A percentile compares a stretch with the other conserved stretches of the same genome.
Evolutionary conservation across 176 grass and related monocot species (phyloP).

Genomic region (Eragrostis curvula): DNA sequence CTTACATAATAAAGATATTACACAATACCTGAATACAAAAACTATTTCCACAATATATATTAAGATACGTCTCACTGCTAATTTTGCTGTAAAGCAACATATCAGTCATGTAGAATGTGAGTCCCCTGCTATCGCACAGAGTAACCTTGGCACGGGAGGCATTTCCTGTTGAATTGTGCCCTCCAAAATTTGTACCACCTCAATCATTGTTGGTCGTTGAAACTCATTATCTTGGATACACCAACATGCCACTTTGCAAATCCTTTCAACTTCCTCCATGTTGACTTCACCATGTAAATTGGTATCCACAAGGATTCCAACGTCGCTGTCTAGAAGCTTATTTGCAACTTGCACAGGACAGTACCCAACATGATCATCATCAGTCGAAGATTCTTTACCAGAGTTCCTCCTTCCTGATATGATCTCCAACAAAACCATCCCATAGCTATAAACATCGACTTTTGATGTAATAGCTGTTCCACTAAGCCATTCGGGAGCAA

Average conservation of each 20-base stretch:
- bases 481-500: constrained; percentile 45
- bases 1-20: too few species aligned
- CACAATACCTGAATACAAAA: too few species aligned
- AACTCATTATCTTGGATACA: constrained; percentile 54
- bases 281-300: constrained; percentile 9
- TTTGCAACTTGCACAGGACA: constrained; percentile 34
- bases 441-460: constrained; percentile 40
- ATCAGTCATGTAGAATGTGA: background rate
- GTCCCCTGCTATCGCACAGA: background rate
- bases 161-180: background rate
- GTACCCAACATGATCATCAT: constrained; percentile 3
- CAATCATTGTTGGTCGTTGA: constrained; percentile 40
- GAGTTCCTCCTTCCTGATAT: constrained; percentile 47
- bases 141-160: constrained; percentile 45
- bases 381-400: background rate
- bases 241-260: constrained; percentile 51
- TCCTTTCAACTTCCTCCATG: constrained; percentile 39
- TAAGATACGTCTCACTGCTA: too few species aligned
- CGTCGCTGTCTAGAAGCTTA: constrained; percentile 3
- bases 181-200: constrained; percentile 43
- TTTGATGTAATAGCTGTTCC: constrained; percentile 36
- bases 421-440: constrained; percentile 47
- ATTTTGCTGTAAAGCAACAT: too few species aligned
- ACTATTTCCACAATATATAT: too few species aligned
- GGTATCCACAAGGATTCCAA: constrained; percentile 27